A percentile compares a stretch with the other conserved stretches of the same genome.
These are phyloP conservation scores for Sporisorium exsertum DNA, from an alignment of 1,284 basidiomycete genomes.

Conservation along the genomic window DNA sequence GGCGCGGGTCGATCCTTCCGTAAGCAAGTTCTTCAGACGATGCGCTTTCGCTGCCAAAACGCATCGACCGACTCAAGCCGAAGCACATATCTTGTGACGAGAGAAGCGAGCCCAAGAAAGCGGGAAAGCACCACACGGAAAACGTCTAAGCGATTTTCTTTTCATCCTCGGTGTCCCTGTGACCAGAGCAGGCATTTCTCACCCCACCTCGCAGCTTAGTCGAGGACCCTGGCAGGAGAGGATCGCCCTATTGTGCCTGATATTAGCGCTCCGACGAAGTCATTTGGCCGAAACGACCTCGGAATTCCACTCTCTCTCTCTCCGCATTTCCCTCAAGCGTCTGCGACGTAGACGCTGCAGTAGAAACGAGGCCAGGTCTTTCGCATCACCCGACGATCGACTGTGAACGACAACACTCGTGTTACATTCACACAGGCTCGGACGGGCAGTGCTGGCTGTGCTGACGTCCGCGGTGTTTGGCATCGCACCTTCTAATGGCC, in stretches of 20 bases:
- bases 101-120: background rate
- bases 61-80: too few relatives aligned
- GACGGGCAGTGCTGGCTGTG: background rate
- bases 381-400: background rate
- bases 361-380: background rate
- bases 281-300: background rate
- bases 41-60: too few relatives aligned
- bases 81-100: too few relatives aligned
- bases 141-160: background rate
- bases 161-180: background rate
- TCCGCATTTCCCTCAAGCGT: background rate
- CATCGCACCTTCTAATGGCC: background rate
- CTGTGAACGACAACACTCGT: background rate
- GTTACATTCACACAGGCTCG: background rate
- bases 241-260: background rate
- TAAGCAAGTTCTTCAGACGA: too few relatives aligned
- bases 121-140: too few relatives aligned
- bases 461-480: background rate
- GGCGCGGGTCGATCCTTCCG: background rate
- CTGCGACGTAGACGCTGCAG: too few relatives aligned
- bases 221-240: background rate
- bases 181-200: background rate
- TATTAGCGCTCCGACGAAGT: conserved; percentile 1
- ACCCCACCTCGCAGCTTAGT: background rate
- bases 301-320: background rate